Conservation (phyloP, 108 stramenopile genomes). For the Skeletonema menzelii region DNA sequence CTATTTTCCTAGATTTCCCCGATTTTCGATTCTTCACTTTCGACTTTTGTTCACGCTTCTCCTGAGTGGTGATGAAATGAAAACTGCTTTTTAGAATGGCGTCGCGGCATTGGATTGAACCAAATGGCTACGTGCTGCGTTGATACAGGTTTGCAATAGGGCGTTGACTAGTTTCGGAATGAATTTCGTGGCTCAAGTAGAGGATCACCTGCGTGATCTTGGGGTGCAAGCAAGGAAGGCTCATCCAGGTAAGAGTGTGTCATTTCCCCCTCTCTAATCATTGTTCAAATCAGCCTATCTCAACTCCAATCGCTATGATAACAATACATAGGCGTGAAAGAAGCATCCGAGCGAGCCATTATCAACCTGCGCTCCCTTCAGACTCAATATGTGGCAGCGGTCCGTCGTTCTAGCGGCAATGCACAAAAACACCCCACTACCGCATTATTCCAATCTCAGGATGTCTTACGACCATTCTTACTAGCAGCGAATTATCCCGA, state of each 20-base stretch:
- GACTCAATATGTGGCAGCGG: conserved; percentile 77
- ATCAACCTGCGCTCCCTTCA: conserved; percentile 74
- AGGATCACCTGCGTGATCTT: conserved; percentile 88
- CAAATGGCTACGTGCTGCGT: too few relatives aligned
- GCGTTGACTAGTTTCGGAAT: conserved; percentile 32
- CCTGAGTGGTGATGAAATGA: too few relatives aligned
- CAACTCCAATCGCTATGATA: background rate
- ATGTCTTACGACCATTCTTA: conserved; percentile 82
- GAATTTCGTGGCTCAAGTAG: conserved; percentile 89
- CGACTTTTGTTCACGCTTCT: too few relatives aligned
- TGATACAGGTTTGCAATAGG: background rate
- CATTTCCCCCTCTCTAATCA: background rate
- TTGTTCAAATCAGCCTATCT: background rate
- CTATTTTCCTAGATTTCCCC: too few relatives aligned
- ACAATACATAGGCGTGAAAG: conserved; percentile 64
- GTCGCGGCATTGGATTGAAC: background rate
- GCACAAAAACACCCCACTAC: conserved; percentile 72
- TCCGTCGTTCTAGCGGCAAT: conserved; percentile 62
- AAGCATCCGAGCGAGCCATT: conserved; percentile 85
- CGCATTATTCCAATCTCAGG: conserved; percentile 71
- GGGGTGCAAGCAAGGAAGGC: conserved; percentile 83
- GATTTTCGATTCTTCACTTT: too few relatives aligned
- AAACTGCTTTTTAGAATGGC: too few relatives aligned
- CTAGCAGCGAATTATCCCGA: conserved; percentile 84
- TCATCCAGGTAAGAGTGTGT: conserved; percentile 76